These are phyloP conservation scores for Glycyrrhiza uralensis DNA, from an alignment of 306 rosid species.

Conservation along the genomic window DNA sequence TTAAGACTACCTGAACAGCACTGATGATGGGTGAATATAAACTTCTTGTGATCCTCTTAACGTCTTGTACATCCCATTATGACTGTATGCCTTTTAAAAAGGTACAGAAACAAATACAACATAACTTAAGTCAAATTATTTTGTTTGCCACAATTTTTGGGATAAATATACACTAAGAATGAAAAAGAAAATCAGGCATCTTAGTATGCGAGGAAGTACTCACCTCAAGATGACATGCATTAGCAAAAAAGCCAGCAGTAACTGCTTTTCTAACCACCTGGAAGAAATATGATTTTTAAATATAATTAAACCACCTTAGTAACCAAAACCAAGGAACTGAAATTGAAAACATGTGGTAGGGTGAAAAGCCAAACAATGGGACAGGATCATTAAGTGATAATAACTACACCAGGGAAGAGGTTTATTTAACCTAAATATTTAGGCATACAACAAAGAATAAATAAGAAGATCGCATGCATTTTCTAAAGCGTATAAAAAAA, in stretches of 20 bases:
- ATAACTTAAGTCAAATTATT: neutral
- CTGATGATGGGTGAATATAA: slow-evolving; percentile 87
- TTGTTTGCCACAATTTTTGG: neutral
- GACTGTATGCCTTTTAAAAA: slow-evolving; percentile 67
- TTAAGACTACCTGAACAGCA: slow-evolving; percentile 72
- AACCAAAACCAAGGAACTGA: neutral
- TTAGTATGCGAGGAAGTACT: slow-evolving; percentile 22
- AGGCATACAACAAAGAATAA: neutral
- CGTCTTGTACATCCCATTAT: slow-evolving; percentile 80
- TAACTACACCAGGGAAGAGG: neutral
- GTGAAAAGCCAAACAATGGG: neutral
- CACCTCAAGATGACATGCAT: slow-evolving; percentile 77
- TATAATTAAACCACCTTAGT: neutral
- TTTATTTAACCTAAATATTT: neutral
- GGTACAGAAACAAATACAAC: slow-evolving; percentile 13
- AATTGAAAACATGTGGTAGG: neutral
- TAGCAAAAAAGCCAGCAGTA: slow-evolving; percentile 74
- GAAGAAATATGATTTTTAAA: neutral
- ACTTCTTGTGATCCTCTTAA: slow-evolving; percentile 86
- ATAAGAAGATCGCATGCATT: neutral
- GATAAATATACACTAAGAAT: neutral
- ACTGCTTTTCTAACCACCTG: slow-evolving; percentile 87
- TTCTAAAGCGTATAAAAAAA: neutral
- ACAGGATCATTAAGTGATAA: neutral
- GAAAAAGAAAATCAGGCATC: slow-evolving; percentile 13